phyloP scores from a whole-genome alignment of 2,329 filamentous ascomycete genomes.

The Neonectria sp. region DNA sequence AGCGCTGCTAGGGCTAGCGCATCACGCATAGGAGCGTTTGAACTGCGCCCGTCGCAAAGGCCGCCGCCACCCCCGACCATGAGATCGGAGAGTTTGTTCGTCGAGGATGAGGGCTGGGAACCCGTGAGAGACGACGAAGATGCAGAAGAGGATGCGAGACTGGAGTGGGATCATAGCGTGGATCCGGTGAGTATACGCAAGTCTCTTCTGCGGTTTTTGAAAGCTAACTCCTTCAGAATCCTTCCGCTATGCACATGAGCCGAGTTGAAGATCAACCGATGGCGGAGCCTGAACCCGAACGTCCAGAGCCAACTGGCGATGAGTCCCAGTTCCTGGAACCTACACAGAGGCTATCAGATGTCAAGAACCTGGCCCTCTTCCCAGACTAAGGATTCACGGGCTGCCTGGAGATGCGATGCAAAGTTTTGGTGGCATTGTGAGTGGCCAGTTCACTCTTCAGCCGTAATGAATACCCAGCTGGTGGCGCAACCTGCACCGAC shows the following conservation, averaged over 20 bases:
- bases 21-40: constrained; percentile 56
- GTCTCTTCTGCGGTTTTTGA: constrained; percentile 16
- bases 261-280: constrained; percentile 52
- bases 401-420: constrained; percentile 2
- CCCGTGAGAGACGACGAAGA: constrained; percentile 74
- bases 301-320: constrained; percentile 43
- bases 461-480: constrained; percentile 75
- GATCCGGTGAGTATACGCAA: constrained; percentile 67
- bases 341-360: constrained; percentile 81
- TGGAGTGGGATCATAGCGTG: constrained; percentile 82
- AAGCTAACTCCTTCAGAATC: constrained; percentile 58
- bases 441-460: constrained; percentile 38
- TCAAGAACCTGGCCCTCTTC: constrained; percentile 64
- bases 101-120: constrained; percentile 85
- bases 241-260: constrained; percentile 60
- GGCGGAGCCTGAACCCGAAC: constrained; percentile 38
- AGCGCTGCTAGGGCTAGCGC: constrained; percentile 54
- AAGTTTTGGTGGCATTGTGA: constrained; percentile 30
- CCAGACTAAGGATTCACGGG: constrained; percentile 49
- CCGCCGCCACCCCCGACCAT: constrained; percentile 70
- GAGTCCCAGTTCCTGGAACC: constrained; percentile 69
- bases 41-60: constrained; percentile 68
- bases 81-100: constrained; percentile 78
- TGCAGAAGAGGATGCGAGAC: constrained; percentile 75
- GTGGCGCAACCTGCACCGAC: constrained; percentile 93